Evolutionary conservation across 176 grass and related monocot genomes (phyloP), one percentile per base, ranked within the genome.

Genomic region (Pontederia crassipes): DNA sequence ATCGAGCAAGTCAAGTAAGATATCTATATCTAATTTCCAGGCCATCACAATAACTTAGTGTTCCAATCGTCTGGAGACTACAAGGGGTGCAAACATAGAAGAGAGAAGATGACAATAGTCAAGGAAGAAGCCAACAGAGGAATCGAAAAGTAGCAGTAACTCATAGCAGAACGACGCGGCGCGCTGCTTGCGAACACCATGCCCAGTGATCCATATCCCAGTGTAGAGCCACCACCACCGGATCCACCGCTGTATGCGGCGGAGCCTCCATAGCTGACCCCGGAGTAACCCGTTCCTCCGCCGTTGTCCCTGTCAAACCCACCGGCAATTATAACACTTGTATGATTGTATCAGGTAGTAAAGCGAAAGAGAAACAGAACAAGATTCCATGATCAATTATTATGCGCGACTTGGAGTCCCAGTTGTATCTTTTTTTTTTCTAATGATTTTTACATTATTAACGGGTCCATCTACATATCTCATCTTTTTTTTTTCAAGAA

Each of bases 151-250:
- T 2, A 52, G 4, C 55, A 55, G 14, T 5, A 17, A 15, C 1
- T 8, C 13, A 46, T 10, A 29, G 56, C 11, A 28, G 57, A 12
- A 61, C 60, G 16, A 54, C 59, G 29, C 16, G 54, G 16, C 48
- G 68, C 75, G 61, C 55, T 52, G 27, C 66, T 82, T 32, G 46
- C 75, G 8, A 85, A 89, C 16, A 82, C 79, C 82, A 89, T 85
- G 8, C 86, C 86, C 3, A 79, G 72, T 18, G 12, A 67, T 17
- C 86, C 70, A 72, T 28, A 79, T 76, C 0, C 72, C 75, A 20
- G 52, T 10, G 47, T 72, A 11, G 53, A 28, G 9, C 56, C 12
- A 27, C 58, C 65, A 0, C 18, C 55, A 0, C 8, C 67, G 0
- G 40, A 16, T 2, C 59, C 48, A 17, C 53, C 63, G 14, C 58